Base-by-base conservation (phyloP, 1,139 yeast genomes). In the Kluyveromyces sp. region DNA sequence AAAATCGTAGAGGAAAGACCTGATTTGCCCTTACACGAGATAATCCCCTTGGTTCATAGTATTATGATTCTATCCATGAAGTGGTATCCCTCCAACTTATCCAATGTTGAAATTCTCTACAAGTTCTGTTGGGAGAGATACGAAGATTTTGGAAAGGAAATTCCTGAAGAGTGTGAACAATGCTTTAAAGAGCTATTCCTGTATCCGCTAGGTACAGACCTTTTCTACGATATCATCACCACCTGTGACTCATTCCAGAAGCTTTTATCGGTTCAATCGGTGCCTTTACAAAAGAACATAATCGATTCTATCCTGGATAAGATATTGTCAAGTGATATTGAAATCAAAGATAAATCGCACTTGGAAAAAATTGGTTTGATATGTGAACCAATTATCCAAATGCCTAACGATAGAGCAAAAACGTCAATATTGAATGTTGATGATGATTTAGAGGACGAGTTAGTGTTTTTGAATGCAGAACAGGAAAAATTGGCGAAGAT, bases 401-500 rank as follows among this genome's bases (percentile, higher is more conserved):
- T 36, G 10, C 45, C 40, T 25, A 39, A 46, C 29, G 39, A 34
- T 4, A 45, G 30, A 26, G 7, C 30, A 8, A 42, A 45, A n/a
- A 34, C 31, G 15, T 26, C 31, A 7, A 26, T 37, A 7, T 28
- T 38, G 29, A 50, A 53, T 4, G 59, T 60, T 34, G 50, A 49
- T 7, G 49, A 48, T 29, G 51, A 51, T 3, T 50, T 53, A 4
- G 60, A 58, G 27, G 53, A 53, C 28, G 56, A 58, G 4, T 51
- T 50, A 34, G 62, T 63, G 39, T 39, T 60, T n/a, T 49, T 63
- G 28, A 48, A 52, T 35, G 36, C 54, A n/a, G 79, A 77, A 43
- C 89, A 83, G 57, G 85, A 85, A 53, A 79, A 77, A 48, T 65
- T 90, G 10, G 80, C 92, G 38, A 83, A 82, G 56, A 64, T 86